A percentile compares a stretch with the other conserved stretches of the same genome.
Evolutionary conservation across 805 yeast genomes (phyloP).

Genomic region (Scheffersomyces stipitis): DNA sequence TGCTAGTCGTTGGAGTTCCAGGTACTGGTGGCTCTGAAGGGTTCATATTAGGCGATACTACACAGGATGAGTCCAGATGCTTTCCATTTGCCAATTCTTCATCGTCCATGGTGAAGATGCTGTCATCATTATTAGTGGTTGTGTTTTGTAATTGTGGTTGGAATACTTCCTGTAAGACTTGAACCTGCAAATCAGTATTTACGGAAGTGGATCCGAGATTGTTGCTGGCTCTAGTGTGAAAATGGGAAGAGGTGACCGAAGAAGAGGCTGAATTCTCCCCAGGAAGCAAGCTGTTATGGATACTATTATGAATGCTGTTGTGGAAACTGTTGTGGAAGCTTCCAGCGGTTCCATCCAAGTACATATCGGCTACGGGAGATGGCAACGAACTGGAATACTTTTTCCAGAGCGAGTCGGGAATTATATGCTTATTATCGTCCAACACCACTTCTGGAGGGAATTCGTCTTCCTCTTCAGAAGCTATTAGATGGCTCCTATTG

Average conservation of each 20-base stretch:
- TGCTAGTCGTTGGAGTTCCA: no score
- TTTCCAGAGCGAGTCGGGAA: conserved; percentile 76
- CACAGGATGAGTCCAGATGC: conserved; percentile 1
- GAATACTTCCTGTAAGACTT: conserved; percentile 39
- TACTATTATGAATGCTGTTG: background rate
- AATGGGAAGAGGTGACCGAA: conserved; percentile 1
- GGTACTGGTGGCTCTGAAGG: conserved; percentile 10
- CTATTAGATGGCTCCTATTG: background rate
- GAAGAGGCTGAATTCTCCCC: background rate
- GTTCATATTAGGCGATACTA: background rate
- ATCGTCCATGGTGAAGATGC: conserved; percentile 48
- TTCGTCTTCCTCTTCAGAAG: conserved; percentile 18
- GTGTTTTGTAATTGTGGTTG: conserved; percentile 18
- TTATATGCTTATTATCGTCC: conserved; percentile 88
- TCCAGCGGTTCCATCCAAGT: conserved; percentile 4
- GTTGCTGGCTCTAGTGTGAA: conserved; percentile 5
- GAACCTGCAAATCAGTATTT: conserved; percentile 39
- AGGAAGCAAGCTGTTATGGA: conserved; percentile 1
- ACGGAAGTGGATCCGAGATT: conserved; percentile 35
- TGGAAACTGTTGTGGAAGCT: conserved; percentile 4
- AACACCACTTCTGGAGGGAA: conserved; percentile 79
- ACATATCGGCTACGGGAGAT: conserved; percentile 10
- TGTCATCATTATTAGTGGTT: conserved; percentile 24
- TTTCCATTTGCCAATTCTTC: conserved; percentile 20
- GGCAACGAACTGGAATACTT: conserved; percentile 48